Base-by-base conservation (phyloP, 805 yeast species). In the Pichia californica region DNA sequence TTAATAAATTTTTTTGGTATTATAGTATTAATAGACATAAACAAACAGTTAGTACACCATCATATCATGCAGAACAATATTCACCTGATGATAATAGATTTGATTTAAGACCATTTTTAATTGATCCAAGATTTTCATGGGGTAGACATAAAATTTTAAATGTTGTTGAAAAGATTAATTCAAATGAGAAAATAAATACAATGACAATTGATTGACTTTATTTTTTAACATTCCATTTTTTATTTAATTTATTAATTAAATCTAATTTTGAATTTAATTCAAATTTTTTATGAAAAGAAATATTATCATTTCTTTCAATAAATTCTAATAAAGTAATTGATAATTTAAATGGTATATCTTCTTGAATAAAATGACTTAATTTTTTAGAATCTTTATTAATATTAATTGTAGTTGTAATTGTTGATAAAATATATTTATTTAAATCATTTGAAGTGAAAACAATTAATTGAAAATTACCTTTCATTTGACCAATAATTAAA, bases 11-110 rank as follows among this genome's bases (percentile, higher is more conserved):
- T 65, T 93, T 86, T 74, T 89, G 84, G 70, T 93, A 77, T 60
- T 94, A 93, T 64, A 96, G 97, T 5, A 77, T 93, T 45, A 93
- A 93, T 63, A 79, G 99, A 56, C 99, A 93, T 64, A 93, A 93
- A 66, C 93, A 87, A 80, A 93, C 99, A 1, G 89, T 91, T n/a
- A 73, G 89, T 61, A 93, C 99, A 0, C 99, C 99, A 13, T 77
- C 94, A 30, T 93, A 93, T 58, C 99, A 93, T 56, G 99, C 99
- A 0, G 99, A 93, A 62, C 94, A 87, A 57, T 93, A 93, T 59
- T 89, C 98, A 3, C 97, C 99, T 1, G 99, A 93, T 63, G 99
- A 93, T 63, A 93, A 93, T 61, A 74, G 99, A 55, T 93, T 85
- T 63, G 99, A 93, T 61, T 69, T 94, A 57, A 74, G 99, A 53